phyloP scores from a whole-genome alignment of 2,329 filamentous ascomycete species.

The Apiospora arundinis region DNA sequence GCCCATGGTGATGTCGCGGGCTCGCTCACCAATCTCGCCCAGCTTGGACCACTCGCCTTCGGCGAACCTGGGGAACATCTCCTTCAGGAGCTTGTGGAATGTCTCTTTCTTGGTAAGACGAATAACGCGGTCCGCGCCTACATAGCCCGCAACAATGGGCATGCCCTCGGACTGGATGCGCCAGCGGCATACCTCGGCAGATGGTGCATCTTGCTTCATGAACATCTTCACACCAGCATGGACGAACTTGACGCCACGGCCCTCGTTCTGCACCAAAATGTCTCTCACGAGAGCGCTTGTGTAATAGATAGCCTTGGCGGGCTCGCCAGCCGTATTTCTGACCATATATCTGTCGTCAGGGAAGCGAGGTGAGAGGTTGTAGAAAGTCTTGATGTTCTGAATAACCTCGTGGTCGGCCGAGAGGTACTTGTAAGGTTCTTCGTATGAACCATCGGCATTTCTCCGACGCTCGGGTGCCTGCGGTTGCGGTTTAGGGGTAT shows the following conservation, averaged over 20 bases:
- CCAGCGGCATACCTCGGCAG: conserved; percentile 87
- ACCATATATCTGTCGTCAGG: conserved; percentile 94
- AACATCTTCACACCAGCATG: conserved; percentile 99
- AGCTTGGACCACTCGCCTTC: conserved; percentile 76
- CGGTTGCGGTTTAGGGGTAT: conserved; percentile 35
- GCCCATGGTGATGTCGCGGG: conserved; percentile 82
- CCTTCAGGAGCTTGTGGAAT: conserved; percentile 80
- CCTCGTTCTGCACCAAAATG: conserved; percentile 87
- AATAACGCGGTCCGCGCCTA: conserved; percentile 79
- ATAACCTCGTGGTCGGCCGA: conserved; percentile 77
- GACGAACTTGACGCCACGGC: conserved; percentile 90
- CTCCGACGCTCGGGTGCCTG: conserved; percentile 51
- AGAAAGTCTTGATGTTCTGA: conserved; percentile 79
- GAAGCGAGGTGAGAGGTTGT: conserved; percentile 83
- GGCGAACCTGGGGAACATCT: conserved; percentile 94
- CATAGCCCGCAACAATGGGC: conserved; percentile 88
- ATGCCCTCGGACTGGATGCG: conserved; percentile 95
- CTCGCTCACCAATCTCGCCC: conserved; percentile 85
- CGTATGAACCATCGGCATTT: conserved; percentile 61
- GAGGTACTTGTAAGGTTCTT: conserved; percentile 96
- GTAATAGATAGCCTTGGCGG: conserved; percentile 96
- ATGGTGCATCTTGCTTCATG: conserved; percentile 94
- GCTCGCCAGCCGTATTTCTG: conserved; percentile 86
- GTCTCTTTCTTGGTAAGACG: conserved; percentile 79
- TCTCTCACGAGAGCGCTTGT: conserved; percentile 83